Percentiles rank a stretch among this genome's conserved stretches.
Evolutionary conservation across 148 eudicot species (phyloP).

Genomic region (Rhododendron kiyosumense): DNA sequence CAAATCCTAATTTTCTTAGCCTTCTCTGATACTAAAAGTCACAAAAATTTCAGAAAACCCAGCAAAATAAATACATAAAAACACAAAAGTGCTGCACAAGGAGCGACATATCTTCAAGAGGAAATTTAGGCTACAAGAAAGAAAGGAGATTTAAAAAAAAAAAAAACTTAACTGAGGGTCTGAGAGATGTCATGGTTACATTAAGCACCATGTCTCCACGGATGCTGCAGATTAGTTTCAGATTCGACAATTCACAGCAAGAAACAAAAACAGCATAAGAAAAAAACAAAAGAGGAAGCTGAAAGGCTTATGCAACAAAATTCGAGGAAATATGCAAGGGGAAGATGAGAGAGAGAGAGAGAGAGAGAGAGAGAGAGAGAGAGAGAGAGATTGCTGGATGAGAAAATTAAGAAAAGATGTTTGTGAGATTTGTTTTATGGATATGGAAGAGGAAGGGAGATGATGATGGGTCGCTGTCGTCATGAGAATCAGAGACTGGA

Average conservation of each 20-base stretch:
- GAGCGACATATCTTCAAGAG: background rate
- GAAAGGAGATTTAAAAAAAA: no score
- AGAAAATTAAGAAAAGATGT: background rate
- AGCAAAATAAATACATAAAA: background rate
- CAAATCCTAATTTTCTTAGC: background rate
- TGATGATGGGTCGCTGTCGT: conserved; percentile 62
- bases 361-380: background rate
- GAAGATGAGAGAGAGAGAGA: background rate
- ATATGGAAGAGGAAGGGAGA: background rate
- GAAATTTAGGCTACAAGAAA: background rate
- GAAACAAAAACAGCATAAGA: background rate
- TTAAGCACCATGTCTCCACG: conserved; percentile 2
- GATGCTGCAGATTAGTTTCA: background rate
- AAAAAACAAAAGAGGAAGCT: background rate
- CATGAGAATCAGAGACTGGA: conserved; percentile 71
- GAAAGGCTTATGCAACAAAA: background rate
- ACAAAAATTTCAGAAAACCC: background rate
- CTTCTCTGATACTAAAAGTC: background rate
- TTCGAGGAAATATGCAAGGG: background rate
- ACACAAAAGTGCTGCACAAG: background rate
- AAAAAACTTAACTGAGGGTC: conserved; percentile 4
- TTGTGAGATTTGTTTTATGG: background rate
- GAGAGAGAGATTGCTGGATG: background rate
- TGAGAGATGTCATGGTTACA: background rate
- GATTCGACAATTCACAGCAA: background rate